phyloP scores from a whole-genome alignment of 2,329 filamentous ascomycete genomes.

The Trichoderma atrobrunneum region DNA sequence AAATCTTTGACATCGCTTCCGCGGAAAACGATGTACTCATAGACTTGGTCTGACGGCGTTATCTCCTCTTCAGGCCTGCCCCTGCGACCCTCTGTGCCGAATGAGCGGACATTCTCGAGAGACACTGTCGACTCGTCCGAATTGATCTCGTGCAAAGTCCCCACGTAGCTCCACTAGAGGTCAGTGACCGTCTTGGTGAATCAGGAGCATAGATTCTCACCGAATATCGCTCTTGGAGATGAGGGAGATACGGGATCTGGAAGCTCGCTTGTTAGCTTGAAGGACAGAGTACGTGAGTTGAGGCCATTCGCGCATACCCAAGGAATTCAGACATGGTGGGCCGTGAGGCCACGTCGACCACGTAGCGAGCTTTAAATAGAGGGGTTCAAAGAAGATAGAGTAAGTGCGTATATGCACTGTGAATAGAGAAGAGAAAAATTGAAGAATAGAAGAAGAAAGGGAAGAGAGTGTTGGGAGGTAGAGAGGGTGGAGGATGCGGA shows the following conservation, averaged over 20 bases:
- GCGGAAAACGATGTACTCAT: slow-evolving; percentile 98
- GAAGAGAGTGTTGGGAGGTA: slow-evolving; percentile 21
- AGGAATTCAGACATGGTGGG: slow-evolving; percentile 59
- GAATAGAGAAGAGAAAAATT: slow-evolving; percentile 4
- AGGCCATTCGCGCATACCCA: slow-evolving; percentile 45
- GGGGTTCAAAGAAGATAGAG: slow-evolving; percentile 13
- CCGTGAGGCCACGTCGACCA: slow-evolving; percentile 41
- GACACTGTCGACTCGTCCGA: slow-evolving; percentile 95
- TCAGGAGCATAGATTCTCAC: slow-evolving; percentile 50
- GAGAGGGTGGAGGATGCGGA: slow-evolving; percentile 21
- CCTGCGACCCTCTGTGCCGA: slow-evolving; percentile 88
- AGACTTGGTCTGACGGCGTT: slow-evolving; percentile 78
- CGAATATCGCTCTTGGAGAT: slow-evolving; percentile 97
- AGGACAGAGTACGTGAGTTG: slow-evolving; percentile 10
- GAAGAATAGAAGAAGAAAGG: slow-evolving; percentile 22
- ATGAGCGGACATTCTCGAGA: slow-evolving; percentile 92
- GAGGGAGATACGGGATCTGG: slow-evolving; percentile 87
- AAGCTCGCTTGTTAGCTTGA: background rate
- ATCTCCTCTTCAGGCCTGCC: slow-evolving; percentile 78
- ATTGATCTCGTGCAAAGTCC: slow-evolving; percentile 95
- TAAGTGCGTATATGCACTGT: slow-evolving; percentile 20
- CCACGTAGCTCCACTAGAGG: slow-evolving; percentile 71
- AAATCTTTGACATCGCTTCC: slow-evolving; percentile 98
- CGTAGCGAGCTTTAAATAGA: slow-evolving; percentile 34
- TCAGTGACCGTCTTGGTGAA: slow-evolving; percentile 31